These are phyloP conservation scores for Aspergillus flavus DNA, from an alignment of 2,329 filamentous ascomycete species.

Conservation along the genomic window DNA sequence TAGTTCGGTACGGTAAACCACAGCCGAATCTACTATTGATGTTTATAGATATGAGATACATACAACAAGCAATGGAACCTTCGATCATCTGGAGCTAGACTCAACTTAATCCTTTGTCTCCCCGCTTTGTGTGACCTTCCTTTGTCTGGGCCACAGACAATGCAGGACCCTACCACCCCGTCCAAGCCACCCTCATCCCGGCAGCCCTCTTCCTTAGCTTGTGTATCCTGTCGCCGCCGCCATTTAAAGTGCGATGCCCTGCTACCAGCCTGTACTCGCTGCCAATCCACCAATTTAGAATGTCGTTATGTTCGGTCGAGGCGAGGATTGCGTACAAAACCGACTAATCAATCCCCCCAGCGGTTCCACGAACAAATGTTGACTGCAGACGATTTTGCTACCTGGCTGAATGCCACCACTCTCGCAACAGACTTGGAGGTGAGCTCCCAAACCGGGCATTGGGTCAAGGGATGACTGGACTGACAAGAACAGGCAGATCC, in stretches of 20 bases:
- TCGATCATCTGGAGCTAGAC: not conserved
- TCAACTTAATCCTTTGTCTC: not conserved
- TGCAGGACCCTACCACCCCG: slow-evolving; percentile 7
- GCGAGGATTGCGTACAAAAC: slow-evolving; percentile 35
- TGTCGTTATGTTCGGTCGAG: slow-evolving; percentile 53
- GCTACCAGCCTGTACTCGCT: slow-evolving; percentile 46
- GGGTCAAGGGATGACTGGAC: not conserved
- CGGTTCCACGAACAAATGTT: slow-evolving; percentile 18
- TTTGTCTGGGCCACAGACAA: slow-evolving; percentile 2
- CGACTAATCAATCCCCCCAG: slow-evolving; percentile 1
- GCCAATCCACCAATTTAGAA: slow-evolving; percentile 43
- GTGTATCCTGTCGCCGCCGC: slow-evolving; percentile 33
- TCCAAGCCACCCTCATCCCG: slow-evolving; percentile 7
- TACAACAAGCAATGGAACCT: not conserved
- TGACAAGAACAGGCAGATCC: slow-evolving; percentile 14
- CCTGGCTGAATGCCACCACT: slow-evolving; percentile 19
- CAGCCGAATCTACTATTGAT: not conserved
- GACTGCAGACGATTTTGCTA: slow-evolving; percentile 12
- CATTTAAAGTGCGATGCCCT: slow-evolving; percentile 51
- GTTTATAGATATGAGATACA: not conserved
- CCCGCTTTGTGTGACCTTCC: not conserved
- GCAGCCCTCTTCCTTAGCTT: slow-evolving; percentile 25
- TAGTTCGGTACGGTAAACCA: not conserved
- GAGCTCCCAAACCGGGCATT: not conserved
- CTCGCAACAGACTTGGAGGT: slow-evolving; percentile 16